Evolutionary conservation across 345 rosid genomes (phyloP).

Genomic region (Populus deltoides): DNA sequence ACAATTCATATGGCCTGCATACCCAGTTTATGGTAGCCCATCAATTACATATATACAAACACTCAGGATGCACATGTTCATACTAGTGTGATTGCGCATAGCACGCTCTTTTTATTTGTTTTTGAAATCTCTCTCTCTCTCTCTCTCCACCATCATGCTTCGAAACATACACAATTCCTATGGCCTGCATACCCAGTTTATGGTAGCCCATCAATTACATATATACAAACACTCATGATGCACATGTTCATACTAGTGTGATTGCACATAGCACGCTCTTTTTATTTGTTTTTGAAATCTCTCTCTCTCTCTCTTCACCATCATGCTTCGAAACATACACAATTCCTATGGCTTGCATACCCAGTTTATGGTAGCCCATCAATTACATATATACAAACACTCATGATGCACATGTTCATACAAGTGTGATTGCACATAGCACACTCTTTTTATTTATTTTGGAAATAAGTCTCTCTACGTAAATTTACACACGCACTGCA

Average conservation of each 20-base stretch:
- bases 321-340: background rate
- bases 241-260: background rate
- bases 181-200: background rate
- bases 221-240: background rate
- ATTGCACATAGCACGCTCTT: background rate
- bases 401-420: background rate
- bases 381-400: background rate
- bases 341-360: background rate
- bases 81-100: background rate
- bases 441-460: background rate
- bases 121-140: background rate
- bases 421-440: background rate
- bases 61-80: background rate
- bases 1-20: background rate
- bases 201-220: background rate
- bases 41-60: background rate
- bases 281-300: too few species aligned
- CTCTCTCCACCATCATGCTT: background rate
- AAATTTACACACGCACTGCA: background rate
- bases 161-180: background rate
- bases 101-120: background rate
- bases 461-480: background rate
- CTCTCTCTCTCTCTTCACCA: too few species aligned
- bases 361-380: background rate
- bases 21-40: background rate